Evolutionary conservation across 768 basidiomycete species (phyloP), one percentile per base, ranked within the genome.

Genomic region (Boletellus ananiceps): DNA sequence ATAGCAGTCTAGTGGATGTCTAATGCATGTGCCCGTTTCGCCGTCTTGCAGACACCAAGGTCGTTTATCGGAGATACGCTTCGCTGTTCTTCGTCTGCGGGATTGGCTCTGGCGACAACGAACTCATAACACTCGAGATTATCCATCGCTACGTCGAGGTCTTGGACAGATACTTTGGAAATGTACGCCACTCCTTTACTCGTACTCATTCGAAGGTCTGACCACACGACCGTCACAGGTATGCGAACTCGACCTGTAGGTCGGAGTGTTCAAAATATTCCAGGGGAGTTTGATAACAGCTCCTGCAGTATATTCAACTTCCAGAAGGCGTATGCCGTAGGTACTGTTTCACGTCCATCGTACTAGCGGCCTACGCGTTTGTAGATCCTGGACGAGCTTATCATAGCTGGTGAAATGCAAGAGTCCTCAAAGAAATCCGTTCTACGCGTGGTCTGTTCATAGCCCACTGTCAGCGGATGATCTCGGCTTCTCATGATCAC

Each of bases 71-170:
- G 40, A 84, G 94, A 64, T 98, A 98, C 60, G 94, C 94, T 8
- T 94, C 92, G 9, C 71, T 98, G 31, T 97, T 93, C 79, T 98
- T 98, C 69, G 85, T 98, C 37, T 86, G 84, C 56, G 92, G 90
- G 40, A 85, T 97, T 54, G 79, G 82, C 43, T 78, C 81, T 29
- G 72, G 71, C 39, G 94, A 97, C 73, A 98, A 98, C 63, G 94
- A 98, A 67, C 80, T 98, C 35, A 74, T 91, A 52, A 86, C 91
- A 1, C 76, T 98, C 31, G 94, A 98, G 71, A 82, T 96, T 55
- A 86, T 97, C 35, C 94, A 97, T 66, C 83, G 93, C 61, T 96
- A 88, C 55, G 93, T 94, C 23, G 93, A 96, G 61, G 81, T 91
- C n/a, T 71, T 97, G 46, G 79, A 82, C 57, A 68, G 80, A 47